Evolutionary conservation across 169 alveolate genomes (phyloP), one percentile per base, ranked within the genome.

Genomic region (Eimeria praecox): DNA sequence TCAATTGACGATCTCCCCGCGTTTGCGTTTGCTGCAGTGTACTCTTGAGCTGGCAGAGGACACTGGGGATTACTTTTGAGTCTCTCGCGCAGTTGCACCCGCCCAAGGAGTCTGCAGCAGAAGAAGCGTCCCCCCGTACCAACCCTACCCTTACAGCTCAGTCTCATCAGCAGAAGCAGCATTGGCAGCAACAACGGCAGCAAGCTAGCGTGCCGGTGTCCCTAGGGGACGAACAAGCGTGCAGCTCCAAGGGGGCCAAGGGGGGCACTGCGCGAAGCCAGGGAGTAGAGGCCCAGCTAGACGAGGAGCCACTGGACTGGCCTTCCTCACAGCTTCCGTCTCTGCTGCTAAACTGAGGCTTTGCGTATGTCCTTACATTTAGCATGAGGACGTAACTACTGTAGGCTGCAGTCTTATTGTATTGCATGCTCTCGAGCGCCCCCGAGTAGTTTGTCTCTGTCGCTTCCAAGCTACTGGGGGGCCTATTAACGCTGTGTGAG

Each of bases 11-110:
- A n/a, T n/a, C n/a, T n/a, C n/a, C n/a, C n/a, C n/a, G n/a, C n/a
- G 10, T 35, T 24, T 30, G 46, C 46, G 20, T 59, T 46, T 18
- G 64, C 16, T 52, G 75, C 91, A 83, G 91, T n/a, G 62, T 52
- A 52, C 77, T 83, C 27, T 8, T n/a, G 77, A 40, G 91, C 71
- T 83, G 91, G 91, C 77, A 46, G 30, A 40, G 30, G 77, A 24
- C 91, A 3, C 91, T 83, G 91, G 91, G 91, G 24, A 52, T 83
- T 66, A 27, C 91, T 33, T 83, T 83, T 54, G 77, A 22, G 77
- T 16, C 91, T 18, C 16, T 83, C 30, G 33, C 54, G 42, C 69
- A 40, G 24, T 27, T 18, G 75, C 75, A n/a, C 38, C 35, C 35
- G 35, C n/a, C 66, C 1, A 8, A 40, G 38, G 24, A 44, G 20